Percentiles rank a stretch among this genome's conserved stretches.
These are phyloP conservation scores for Penicillium malachiteum DNA, from an alignment of 495 filamentous ascomycete species.

Conservation along the genomic window DNA sequence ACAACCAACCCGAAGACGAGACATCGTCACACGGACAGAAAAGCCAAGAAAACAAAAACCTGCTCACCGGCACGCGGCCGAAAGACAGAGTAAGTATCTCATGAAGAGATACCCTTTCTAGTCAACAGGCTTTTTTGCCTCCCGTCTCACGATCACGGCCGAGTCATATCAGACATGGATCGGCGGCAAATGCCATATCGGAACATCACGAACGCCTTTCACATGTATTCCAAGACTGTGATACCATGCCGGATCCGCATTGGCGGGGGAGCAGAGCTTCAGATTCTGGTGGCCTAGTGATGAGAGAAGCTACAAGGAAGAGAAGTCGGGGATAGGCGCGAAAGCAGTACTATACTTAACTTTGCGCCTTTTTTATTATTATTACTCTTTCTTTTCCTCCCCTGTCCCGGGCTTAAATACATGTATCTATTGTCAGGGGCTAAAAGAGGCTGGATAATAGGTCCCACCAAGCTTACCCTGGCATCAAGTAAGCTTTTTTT, in stretches of 20 bases:
- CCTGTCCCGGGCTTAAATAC: neutral
- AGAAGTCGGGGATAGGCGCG: neutral
- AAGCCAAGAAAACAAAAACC: conserved; percentile 12
- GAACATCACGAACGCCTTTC: conserved; percentile 24
- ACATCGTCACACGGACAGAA: conserved; percentile 15
- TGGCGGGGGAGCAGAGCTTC: conserved; percentile 1
- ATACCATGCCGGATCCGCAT: conserved; percentile 4
- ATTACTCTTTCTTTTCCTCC: neutral
- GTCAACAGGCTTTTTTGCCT: conserved; percentile 8
- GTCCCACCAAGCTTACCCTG: neutral
- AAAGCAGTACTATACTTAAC: neutral
- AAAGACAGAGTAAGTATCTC: conserved; percentile 1
- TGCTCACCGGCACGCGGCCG: conserved; percentile 22
- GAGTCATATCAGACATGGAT: conserved; percentile 2
- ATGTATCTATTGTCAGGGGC: neutral
- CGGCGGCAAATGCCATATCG: conserved; percentile 13
- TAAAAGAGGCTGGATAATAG: neutral
- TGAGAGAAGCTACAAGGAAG: conserved; percentile 4
- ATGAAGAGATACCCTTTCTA: conserved; percentile 23
- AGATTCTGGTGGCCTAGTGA: conserved; percentile 19
- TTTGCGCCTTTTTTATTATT: neutral
- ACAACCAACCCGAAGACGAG: conserved; percentile 18
- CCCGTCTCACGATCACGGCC: conserved; percentile 17
- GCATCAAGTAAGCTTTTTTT: conserved; percentile 20
- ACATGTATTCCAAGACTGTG: conserved; percentile 19